Base-by-base conservation (phyloP, 495 filamentous ascomycete species). In the Halenospora varia region DNA sequence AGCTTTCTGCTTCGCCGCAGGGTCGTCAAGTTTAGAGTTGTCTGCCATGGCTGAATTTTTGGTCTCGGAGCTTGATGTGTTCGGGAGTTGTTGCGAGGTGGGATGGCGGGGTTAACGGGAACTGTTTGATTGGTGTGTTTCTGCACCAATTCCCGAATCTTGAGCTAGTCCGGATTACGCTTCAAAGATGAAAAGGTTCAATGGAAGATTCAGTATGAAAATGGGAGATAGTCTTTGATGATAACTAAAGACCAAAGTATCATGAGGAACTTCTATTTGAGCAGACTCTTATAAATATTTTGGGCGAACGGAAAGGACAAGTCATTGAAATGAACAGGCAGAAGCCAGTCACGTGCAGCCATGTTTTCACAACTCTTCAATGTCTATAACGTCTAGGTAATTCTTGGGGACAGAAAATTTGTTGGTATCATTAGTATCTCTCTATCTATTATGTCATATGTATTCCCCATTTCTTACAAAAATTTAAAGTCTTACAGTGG, bases 11-110 rank as follows among this genome's bases (percentile, higher is more conserved):
- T 19, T 55, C 1, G 45, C 48, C 29, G 63, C 59, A 53, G 62
- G 54, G 47, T 78, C 75, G 54, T 73, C 68, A 48, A 65, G 68
- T 57, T 79, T 81, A 8, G 75, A 77, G 54, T 79, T 74, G 25
- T 64, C 51, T 4, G 78, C 65, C 79, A 81, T 81, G 45, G 4
- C 40, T 45, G n/a, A 39, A 45, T 22, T 18, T 22, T 29, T 29
- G 11, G 42, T 23, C 23, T 47, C 45, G 11, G 20, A 23, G 35
- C 15, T 57, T n/a, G n/a, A 39, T 55, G 22, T 9, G 20, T 15
- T 45, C 9, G 9, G 35, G 39, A 3, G 40, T 2, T 25, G 48
- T 29, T n/a, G n/a, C n/a, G 53, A 55, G 42, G 53, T 55, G 40
- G 40, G 53, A 29, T 55, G 53, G 53, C 17, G 53, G 53, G 53